A percentile compares a stretch with the other conserved stretches of the same genome.
Evolutionary conservation across 1,139 yeast genomes (phyloP).

Genomic region (Magnusiomyces fungicola): DNA sequence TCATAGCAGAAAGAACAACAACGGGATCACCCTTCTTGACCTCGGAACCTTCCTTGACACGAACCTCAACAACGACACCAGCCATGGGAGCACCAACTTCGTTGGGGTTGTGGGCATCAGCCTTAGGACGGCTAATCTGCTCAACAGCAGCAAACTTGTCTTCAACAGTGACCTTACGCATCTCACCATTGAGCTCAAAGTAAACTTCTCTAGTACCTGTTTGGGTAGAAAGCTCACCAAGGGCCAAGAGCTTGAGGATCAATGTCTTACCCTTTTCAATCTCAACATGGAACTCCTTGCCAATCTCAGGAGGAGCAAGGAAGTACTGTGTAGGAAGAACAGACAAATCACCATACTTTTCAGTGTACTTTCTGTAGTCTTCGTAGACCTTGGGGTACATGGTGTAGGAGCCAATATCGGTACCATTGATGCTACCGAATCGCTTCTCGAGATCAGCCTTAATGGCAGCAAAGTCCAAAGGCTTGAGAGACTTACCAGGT

Average conservation of each 20-base stretch:
- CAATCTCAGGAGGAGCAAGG: constrained; percentile 77
- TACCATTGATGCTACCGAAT: constrained; percentile 54
- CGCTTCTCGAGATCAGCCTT: constrained; percentile 57
- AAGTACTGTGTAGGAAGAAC: constrained; percentile 89
- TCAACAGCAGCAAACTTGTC: constrained; percentile 84
- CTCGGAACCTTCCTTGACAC: constrained; percentile 76
- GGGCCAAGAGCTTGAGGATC: constrained; percentile 84
- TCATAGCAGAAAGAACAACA: constrained; percentile 96
- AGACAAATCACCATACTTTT: constrained; percentile 84
- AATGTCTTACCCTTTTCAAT: constrained; percentile 93
- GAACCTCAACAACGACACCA: constrained; percentile 94
- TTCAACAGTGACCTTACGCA: constrained; percentile 88
- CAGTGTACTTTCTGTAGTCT: constrained; percentile 64
- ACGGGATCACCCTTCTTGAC: constrained; percentile 96
- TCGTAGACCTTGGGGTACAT: constrained; percentile 98
- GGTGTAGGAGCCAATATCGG: constrained; percentile 88
- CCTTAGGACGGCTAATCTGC: constrained; percentile 82
- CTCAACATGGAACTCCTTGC: constrained; percentile 82
- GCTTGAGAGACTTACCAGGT: constrained; percentile 85
- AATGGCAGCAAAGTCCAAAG: constrained; percentile 67
- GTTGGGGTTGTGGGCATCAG: constrained; percentile 74
- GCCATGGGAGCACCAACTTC: constrained; percentile 99
- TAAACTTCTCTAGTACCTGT: constrained; percentile 94
- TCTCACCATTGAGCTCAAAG: constrained; percentile 96
- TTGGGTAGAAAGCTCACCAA: constrained; percentile 77